Evolutionary conservation across 164 flowering plant genomes (phyloP).

Genomic region (Taxillus chinensis): DNA sequence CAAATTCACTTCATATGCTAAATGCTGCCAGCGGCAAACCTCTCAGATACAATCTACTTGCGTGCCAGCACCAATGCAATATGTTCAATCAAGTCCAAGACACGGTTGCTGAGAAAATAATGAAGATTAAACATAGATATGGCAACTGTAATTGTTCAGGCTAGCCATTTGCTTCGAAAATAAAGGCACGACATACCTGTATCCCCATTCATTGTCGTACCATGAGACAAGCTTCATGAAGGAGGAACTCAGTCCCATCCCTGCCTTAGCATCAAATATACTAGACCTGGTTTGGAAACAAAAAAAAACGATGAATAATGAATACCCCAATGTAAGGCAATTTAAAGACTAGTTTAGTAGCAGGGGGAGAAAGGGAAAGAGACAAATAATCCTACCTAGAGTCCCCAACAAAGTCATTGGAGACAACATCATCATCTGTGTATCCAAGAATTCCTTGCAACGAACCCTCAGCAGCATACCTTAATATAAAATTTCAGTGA

Average conservation of each 20-base stretch:
- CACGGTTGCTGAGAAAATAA: conserved; percentile 50
- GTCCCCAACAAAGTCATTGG: conserved; percentile 91
- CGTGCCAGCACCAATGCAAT: conserved; percentile 60
- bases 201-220: conserved; percentile 99
- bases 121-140: neutral
- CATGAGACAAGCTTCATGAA: conserved; percentile 91
- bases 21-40: neutral
- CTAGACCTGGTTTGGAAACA: conserved; percentile 52
- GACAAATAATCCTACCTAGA: conserved; percentile 42
- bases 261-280: conserved; percentile 93
- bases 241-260: conserved; percentile 68
- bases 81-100: conserved; percentile 67
- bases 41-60: neutral
- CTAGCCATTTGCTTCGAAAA: conserved; percentile 1
- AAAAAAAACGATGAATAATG: neutral
- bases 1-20: neutral
- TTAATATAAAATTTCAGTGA: conserved; percentile 10
- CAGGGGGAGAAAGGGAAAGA: neutral
- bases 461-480: conserved; percentile 85
- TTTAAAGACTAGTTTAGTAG: too few species aligned
- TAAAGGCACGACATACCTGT: conserved; percentile 48
- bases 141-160: neutral
- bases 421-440: conserved; percentile 96
- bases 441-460: conserved; percentile 90
- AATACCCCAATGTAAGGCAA: too few species aligned